phyloP scores from a whole-genome alignment of 495 filamentous ascomycete genomes.

The Tuber indicum region DNA sequence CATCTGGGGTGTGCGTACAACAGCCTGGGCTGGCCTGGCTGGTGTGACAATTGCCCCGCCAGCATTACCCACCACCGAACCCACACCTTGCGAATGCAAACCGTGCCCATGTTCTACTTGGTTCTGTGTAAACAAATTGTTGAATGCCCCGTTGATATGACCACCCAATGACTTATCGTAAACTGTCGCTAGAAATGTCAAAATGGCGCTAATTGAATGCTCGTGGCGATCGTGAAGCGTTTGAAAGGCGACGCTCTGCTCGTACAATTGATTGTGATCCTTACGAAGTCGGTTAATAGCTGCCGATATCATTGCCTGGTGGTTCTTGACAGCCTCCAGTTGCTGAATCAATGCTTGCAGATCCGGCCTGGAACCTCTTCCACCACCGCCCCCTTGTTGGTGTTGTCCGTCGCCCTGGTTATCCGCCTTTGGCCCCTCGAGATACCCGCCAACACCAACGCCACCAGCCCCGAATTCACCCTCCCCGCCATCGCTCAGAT shows the following conservation, averaged over 20 bases:
- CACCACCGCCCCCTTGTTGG: constrained; percentile 21
- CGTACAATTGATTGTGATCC: constrained; percentile 81
- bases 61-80: constrained; percentile 27
- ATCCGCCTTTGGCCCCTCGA: constrained; percentile 36
- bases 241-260: constrained; percentile 84
- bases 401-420: constrained; percentile 32
- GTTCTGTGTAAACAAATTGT: constrained; percentile 41
- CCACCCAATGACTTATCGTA: constrained; percentile 74
- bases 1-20: constrained; percentile 25
- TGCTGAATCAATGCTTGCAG: constrained; percentile 69
- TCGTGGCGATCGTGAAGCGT: constrained; percentile 90
- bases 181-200: constrained; percentile 92
- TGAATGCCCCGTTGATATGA: constrained; percentile 43
- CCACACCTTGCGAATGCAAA: constrained; percentile 36
- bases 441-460: constrained; percentile 43
- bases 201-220: constrained; percentile 94
- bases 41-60: constrained; percentile 34
- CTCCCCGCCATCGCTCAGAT: constrained; percentile 49
- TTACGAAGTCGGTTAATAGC: constrained; percentile 70
- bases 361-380: constrained; percentile 46
- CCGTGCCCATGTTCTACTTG: constrained; percentile 36
- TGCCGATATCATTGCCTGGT: constrained; percentile 73
- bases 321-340: constrained; percentile 69
- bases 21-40: constrained; percentile 16
- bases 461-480: constrained; percentile 40